phyloP scores from a whole-genome alignment of 179 eudicot genomes.

The Silene coronaria region DNA sequence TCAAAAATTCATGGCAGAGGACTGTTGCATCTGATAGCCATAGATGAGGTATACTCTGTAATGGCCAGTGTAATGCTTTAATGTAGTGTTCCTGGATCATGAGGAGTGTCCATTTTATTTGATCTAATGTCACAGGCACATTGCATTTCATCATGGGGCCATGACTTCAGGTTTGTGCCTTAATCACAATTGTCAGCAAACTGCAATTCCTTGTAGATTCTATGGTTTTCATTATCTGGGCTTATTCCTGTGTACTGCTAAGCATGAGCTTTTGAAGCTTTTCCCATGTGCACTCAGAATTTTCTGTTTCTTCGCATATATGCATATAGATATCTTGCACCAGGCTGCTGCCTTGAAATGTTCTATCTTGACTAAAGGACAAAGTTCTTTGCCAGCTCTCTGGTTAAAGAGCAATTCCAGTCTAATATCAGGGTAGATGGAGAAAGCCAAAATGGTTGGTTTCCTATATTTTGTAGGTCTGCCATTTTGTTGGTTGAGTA shows the following conservation, averaged over 20 bases:
- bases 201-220: not conserved
- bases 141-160: conserved; percentile 96
- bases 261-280: not conserved
- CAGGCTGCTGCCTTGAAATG: conserved; percentile 6
- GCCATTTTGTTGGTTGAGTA: not conserved
- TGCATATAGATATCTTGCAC: not conserved
- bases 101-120: conserved; percentile 14
- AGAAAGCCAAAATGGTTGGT: not conserved
- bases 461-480: not conserved
- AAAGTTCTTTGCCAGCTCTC: not conserved
- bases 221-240: not conserved
- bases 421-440: not conserved
- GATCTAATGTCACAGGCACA: conserved; percentile 61
- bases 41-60: conserved; percentile 68
- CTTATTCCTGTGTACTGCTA: not conserved
- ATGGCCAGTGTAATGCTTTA: conserved; percentile 13
- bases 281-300: not conserved
- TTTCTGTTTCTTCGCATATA: not conserved
- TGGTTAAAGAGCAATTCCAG: not conserved
- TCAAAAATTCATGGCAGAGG: conserved; percentile 76
- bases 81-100: not conserved
- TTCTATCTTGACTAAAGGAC: conserved; percentile 4
- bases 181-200: not conserved
- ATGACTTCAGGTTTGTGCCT: conserved; percentile 74
- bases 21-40: conserved; percentile 77